Evolutionary conservation across 2,329 filamentous ascomycete species (phyloP), one percentile per base, ranked within the genome.

Genomic region (Nemania sp.): DNA sequence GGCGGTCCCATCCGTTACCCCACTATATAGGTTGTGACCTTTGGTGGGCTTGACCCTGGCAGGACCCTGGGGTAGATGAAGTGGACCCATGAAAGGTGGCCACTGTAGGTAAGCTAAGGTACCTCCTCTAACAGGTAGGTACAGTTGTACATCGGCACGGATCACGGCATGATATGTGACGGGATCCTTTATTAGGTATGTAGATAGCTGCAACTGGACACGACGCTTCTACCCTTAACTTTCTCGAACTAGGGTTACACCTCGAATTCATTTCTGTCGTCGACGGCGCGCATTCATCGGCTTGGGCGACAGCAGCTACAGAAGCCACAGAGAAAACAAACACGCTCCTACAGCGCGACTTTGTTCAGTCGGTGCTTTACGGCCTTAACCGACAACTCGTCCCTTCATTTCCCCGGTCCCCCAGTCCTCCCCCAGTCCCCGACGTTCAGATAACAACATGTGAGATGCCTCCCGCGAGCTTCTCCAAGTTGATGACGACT

Each of bases 381-480:
- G 15, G 20, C 35, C 35, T n/a, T 45, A 53, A 61, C 29, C 24
- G 45, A 66, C 27, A 27, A 15, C 59, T 32, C 53, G 24, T 58
- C 47, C 55, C 47, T 55, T 53, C 41, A 45, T 45, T 45, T 10
- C 43, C n/a, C 47, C 41, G 41, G 41, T n/a, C n/a, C n/a, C n/a
- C n/a, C n/a, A n/a, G n/a, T n/a, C n/a, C n/a, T n/a, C 15, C 15
- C 6, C 41, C 41, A n/a, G n/a, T 8, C 5, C 47, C 66, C 57
- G 20, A n/a, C n/a, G 10, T 57, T 61, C 43, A 54, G 58, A 55
- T 67, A 56, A 49, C 69, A 58, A 69, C 43, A 68, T 72, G 70
- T 71, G 74, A 72, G 64, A 74, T 75, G 73, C 72, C 62, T 67
- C 22, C 47, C 41, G 41, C 55, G 54, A 38, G 29, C 35, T 49